Evolutionary conservation across 805 yeast species (phyloP).

Genomic region (Candida verbasci): DNA sequence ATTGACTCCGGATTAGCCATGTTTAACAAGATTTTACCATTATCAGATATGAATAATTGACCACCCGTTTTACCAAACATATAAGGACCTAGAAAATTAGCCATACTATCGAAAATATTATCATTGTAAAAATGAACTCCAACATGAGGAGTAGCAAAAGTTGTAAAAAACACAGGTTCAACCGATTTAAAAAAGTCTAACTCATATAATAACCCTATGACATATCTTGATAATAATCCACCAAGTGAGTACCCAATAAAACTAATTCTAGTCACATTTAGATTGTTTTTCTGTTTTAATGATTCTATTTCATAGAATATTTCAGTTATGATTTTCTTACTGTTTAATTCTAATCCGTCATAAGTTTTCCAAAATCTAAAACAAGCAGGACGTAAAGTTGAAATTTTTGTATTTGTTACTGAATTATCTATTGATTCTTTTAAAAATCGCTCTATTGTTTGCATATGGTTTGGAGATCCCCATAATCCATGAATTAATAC

Average conservation of each 20-base stretch:
- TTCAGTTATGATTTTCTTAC: slow-evolving; percentile 31
- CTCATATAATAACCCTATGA: slow-evolving; percentile 53
- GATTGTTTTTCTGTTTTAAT: slow-evolving; percentile 23
- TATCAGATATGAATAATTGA: slow-evolving; percentile 34
- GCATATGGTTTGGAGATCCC: slow-evolving; percentile 42
- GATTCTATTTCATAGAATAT: slow-evolving; percentile 38
- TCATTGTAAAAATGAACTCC: slow-evolving; percentile 36
- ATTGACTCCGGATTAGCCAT: slow-evolving; percentile 49
- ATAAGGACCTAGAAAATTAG: slow-evolving; percentile 29
- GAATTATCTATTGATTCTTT: slow-evolving; percentile 18
- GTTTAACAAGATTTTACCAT: slow-evolving; percentile 42
- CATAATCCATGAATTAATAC: slow-evolving; percentile 41
- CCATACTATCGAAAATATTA: slow-evolving; percentile 26
- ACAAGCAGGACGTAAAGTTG: slow-evolving; percentile 34
- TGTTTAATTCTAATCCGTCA: slow-evolving; percentile 36
- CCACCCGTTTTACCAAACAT: slow-evolving; percentile 35
- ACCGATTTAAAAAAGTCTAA: slow-evolving; percentile 32
- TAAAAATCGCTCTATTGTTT: slow-evolving; percentile 29
- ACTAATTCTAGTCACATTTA: slow-evolving; percentile 59
- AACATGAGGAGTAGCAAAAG: slow-evolving; percentile 44
- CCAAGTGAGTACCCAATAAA: slow-evolving; percentile 88
- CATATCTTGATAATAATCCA: slow-evolving; percentile 77
- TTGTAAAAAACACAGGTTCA: slow-evolving; percentile 33
- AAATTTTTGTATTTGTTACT: slow-evolving; percentile 23
- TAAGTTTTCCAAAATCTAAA: slow-evolving; percentile 42